Conservation (phyloP, 2,329 filamentous ascomycete species). For the Geosmithia putterillii region DNA sequence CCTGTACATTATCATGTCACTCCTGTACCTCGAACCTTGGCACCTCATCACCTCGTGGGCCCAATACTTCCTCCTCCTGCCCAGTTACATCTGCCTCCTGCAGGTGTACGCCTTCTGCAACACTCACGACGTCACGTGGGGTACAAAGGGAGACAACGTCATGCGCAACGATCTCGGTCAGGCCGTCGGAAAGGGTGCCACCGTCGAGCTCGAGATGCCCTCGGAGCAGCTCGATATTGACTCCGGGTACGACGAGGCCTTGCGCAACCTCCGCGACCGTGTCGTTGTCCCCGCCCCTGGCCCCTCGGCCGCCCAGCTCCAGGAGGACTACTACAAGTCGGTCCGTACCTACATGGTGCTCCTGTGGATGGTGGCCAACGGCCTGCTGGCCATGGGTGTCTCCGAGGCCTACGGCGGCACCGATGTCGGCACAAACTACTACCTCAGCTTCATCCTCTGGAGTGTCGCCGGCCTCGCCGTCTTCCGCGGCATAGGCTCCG, state of each 20-base stretch:
- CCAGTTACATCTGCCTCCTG: conserved; percentile 89
- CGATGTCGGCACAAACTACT: conserved; percentile 70
- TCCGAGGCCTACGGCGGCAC: conserved; percentile 69
- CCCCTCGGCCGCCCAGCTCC: conserved; percentile 65
- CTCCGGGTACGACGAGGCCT: conserved; percentile 89
- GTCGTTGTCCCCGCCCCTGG: conserved; percentile 60
- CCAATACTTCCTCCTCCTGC: conserved; percentile 88
- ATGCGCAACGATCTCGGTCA: conserved; percentile 85
- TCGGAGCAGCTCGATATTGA: conserved; percentile 97
- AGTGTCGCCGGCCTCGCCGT: conserved; percentile 73
- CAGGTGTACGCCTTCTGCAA: conserved; percentile 99
- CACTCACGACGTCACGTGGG: conserved; percentile 97
- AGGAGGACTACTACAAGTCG: conserved; percentile 97
- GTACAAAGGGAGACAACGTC: conserved; percentile 96
- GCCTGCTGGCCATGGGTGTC: conserved; percentile 84
- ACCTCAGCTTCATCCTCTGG: conserved; percentile 91
- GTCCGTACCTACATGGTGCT: conserved; percentile 98
- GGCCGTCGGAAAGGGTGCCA: conserved; percentile 65
- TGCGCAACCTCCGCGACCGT: conserved; percentile 88
- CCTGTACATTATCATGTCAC: conserved; percentile 91
- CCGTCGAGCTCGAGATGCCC: conserved; percentile 94
- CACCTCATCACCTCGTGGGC: conserved; percentile 90
- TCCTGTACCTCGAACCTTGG: conserved; percentile 96
- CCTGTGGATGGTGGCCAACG: conserved; percentile 86
- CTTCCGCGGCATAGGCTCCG: conserved; percentile 75